These are phyloP conservation scores for Teratosphaeria nubilosa DNA, from an alignment of 2,329 filamentous ascomycete species.

Conservation along the genomic window DNA sequence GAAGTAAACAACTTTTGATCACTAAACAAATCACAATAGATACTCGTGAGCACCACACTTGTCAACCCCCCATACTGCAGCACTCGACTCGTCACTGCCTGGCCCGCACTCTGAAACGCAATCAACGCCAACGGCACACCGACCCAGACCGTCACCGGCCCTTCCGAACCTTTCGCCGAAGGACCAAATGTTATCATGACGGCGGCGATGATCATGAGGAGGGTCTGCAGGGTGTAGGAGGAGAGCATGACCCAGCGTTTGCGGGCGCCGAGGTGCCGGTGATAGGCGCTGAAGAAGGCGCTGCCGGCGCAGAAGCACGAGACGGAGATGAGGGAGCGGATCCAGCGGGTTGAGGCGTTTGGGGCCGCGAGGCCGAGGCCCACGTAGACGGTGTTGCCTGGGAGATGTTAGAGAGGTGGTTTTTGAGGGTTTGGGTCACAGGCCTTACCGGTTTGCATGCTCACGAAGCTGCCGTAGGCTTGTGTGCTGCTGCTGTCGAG, in stretches of 20 bases:
- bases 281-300: slow-evolving; percentile 59
- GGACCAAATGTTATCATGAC: slow-evolving; percentile 33
- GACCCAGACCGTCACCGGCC: slow-evolving; percentile 29
- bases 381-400: slow-evolving; percentile 65
- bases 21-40: slow-evolving; percentile 71
- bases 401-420: not conserved
- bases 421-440: not conserved
- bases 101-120: slow-evolving; percentile 68
- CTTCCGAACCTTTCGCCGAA: slow-evolving; percentile 5
- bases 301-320: slow-evolving; percentile 62
- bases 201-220: slow-evolving; percentile 32
- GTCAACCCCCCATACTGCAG: slow-evolving; percentile 61
- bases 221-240: slow-evolving; percentile 31
- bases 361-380: slow-evolving; percentile 57
- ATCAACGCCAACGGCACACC: slow-evolving; percentile 58
- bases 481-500: slow-evolving; percentile 67
- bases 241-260: slow-evolving; percentile 53
- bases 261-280: slow-evolving; percentile 52
- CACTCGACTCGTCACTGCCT: slow-evolving; percentile 64
- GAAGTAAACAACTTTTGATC: slow-evolving; percentile 44
- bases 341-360: slow-evolving; percentile 48
- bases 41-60: slow-evolving; percentile 69
- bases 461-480: slow-evolving; percentile 71
- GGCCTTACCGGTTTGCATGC: slow-evolving; percentile 51
- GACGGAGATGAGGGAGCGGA: slow-evolving; percentile 63